Conservation (phyloP, 1,139 yeast species). For the Pichia kudriavzevii region DNA sequence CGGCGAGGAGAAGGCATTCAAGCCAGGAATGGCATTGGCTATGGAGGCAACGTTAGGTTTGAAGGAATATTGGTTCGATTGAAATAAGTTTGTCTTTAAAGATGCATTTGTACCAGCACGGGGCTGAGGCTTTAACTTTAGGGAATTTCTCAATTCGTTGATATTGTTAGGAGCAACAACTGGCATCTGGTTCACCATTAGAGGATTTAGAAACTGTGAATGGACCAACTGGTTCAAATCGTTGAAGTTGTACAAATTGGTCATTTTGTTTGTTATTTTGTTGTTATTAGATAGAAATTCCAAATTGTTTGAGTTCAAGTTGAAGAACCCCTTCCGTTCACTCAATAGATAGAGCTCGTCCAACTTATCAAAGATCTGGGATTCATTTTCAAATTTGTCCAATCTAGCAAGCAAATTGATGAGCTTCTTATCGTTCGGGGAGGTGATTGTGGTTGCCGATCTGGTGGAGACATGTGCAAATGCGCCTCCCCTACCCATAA, state of each 20-base stretch:
- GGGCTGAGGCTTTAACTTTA: too few species aligned
- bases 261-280: slow-evolving; percentile 19
- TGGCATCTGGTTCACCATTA: too few species aligned
- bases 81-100: neutral
- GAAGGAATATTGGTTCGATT: slow-evolving; percentile 4
- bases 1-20: slow-evolving; percentile 12
- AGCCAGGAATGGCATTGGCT: slow-evolving; percentile 16
- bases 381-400: slow-evolving; percentile 22
- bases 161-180: neutral
- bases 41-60: slow-evolving; percentile 8
- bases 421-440: slow-evolving; percentile 24
- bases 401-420: slow-evolving; percentile 22
- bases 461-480: slow-evolving; percentile 17
- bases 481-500: too few species aligned
- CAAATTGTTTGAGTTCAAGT: slow-evolving; percentile 23
- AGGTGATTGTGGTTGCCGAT: slow-evolving; percentile 22
- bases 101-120: neutral
- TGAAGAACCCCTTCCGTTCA: slow-evolving; percentile 27
- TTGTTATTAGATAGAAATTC: slow-evolving; percentile 24
- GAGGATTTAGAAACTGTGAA: slow-evolving; percentile 18
- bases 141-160: neutral
- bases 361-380: slow-evolving; percentile 23
- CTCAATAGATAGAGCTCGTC: slow-evolving; percentile 24
- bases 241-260: slow-evolving; percentile 24
- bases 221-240: slow-evolving; percentile 21